Base-by-base conservation (phyloP, 2,329 filamentous ascomycete genomes). In the Pestalotiopsis sp. region DNA sequence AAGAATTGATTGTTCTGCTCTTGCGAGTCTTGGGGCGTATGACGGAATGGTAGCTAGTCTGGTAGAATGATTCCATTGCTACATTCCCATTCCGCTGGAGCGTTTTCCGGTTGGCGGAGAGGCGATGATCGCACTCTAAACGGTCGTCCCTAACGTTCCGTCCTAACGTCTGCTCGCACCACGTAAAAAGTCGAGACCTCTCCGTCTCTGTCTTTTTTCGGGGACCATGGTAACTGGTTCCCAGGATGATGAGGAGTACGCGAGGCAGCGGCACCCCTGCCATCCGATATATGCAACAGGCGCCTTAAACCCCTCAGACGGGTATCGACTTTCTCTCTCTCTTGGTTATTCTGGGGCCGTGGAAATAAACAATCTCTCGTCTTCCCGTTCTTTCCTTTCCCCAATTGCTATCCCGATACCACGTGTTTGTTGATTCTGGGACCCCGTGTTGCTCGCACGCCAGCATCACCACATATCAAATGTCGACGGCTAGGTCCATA, bases 401-500 rank as follows among this genome's bases (percentile, higher is more conserved):
- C 17, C 59, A n/a, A 13, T 40, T 62, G 17, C 14, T 23, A 1
- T n/a, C 14, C 11, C 20, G 6, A 52, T 49, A 49, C 13, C 20
- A 52, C 45, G 20, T 52, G 45, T n/a, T 52, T 52, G 17, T n/a
- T 20, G 45, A 23, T n/a, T n/a, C 31, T 36, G 31, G 31, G 31
- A 9, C 31, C 6, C 31, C 31, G 31, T 36, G 31, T 36, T 36
- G 7, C 31, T 36, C 45, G 45, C 45, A 52, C 17, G 9, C 23
- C 45, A 52, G n/a, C 45, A 52, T 9, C 17, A 52, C 25, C 31
- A 41, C 7, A 12, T 14, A 23, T 12, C 17, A 41, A 20, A 62
- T 62, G 59, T 62, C 41, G 61, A 64, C 61, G n/a, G 40, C 61
- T 12, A 45, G 61, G 25, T 64, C 61, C 20, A 52, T 64, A n/a